Base-by-base conservation (phyloP, 2,329 filamentous ascomycete genomes). In the Alternaria dauci region DNA sequence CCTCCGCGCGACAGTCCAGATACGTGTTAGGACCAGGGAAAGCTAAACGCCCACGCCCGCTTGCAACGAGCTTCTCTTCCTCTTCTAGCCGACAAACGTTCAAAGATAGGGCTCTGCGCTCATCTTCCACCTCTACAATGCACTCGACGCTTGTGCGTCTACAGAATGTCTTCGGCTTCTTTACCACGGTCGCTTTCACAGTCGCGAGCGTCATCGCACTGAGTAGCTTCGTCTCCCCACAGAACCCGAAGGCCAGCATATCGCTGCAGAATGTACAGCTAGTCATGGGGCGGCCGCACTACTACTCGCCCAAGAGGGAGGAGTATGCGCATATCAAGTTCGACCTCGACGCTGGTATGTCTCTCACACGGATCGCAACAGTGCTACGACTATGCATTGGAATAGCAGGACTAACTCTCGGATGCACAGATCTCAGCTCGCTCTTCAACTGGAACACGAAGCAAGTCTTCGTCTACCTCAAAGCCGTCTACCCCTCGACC, bases 391-490 rank as follows among this genome's bases (percentile, higher is more conserved):
- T 12, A 41, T 14, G 41, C 34, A 1, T 18, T 23, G 38, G n/a
- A 34, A 56, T 18, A 46, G 11, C 18, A 16, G 14, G 8, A 42
- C 53, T 60, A 8, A 60, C 47, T 16, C 32, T 34, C 9, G 32
- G 9, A 12, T 56, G 9, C 20, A 8, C 64, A 85, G 94, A 99
- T 81, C 87, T 99, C 62, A 91, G 89, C 62, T 90, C 90, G 43
- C 91, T 99, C 71, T 98, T 98, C 86, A 96, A 92, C 76, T 99
- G 94, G 95, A 99, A 99, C 85, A 99, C 96, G 20, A 99, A 99
- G 81, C 92, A 98, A 81, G 83, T 99, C 73, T 99, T 98, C 81
- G 89, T 97, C 78, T 99, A 97, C 83, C 89, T 99, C 60, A 94
- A 93, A 56, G 94, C 94, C 55, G 89, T 84, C 57, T 91, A 90